Evolutionary conservation across 495 filamentous ascomycete genomes (phyloP).

Genomic region (Xylaria cubensis): DNA sequence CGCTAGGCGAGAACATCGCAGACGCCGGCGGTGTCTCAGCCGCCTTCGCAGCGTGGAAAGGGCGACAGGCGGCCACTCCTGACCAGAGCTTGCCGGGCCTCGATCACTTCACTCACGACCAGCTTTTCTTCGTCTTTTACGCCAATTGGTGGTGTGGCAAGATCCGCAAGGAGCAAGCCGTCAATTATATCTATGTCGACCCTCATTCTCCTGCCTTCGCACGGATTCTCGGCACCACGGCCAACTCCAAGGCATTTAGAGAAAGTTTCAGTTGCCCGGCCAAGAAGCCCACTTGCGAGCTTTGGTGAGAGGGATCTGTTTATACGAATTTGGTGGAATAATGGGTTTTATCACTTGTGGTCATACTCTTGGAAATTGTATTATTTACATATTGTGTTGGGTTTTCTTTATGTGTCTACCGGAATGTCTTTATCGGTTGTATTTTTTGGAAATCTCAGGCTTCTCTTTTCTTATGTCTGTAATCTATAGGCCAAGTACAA

Average conservation of each 20-base stretch:
- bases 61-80: constrained; percentile 54
- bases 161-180: constrained; percentile 61
- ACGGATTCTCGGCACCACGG: constrained; percentile 67
- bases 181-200: constrained; percentile 65
- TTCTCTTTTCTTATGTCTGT: constrained; percentile 7
- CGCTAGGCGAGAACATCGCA: constrained; percentile 78
- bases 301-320: constrained; percentile 60
- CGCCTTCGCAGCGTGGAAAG: constrained; percentile 72
- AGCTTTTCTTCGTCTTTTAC: constrained; percentile 75
- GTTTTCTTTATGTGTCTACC: background rate
- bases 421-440: background rate
- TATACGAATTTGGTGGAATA: background rate
- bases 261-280: constrained; percentile 69
- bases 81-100: constrained; percentile 69
- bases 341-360: background rate
- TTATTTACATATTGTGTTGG: background rate
- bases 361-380: constrained; percentile 7
- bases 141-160: constrained; percentile 75
- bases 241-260: constrained; percentile 71
- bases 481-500: background rate
- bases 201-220: constrained; percentile 68
- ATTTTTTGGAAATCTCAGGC: background rate
- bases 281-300: constrained; percentile 71
- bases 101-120: constrained; percentile 68
- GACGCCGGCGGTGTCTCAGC: constrained; percentile 75